A percentile compares a stretch with the other conserved stretches of the same genome.
Conservation (phyloP, 1,284 basidiomycete species). For the Vanrija sp. region DNA sequence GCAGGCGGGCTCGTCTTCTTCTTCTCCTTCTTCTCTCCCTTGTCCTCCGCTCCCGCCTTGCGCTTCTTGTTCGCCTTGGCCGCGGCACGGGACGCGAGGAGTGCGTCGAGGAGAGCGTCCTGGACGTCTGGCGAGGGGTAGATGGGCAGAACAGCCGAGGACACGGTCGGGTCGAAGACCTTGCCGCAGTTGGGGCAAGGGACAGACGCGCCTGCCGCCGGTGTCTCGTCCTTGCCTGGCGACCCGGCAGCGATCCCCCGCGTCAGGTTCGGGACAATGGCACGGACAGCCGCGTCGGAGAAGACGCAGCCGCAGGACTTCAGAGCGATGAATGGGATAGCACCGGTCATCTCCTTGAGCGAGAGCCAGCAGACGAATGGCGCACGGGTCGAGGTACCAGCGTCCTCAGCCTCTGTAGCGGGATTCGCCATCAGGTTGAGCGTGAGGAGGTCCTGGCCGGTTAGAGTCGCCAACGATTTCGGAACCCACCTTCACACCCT, state of each 20-base stretch:
- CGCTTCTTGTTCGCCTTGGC: conserved; percentile 40
- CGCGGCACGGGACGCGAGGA: conserved; percentile 34
- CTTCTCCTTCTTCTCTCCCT: conserved; percentile 1
- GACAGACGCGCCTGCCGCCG: conserved; percentile 14
- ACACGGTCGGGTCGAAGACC: conserved; percentile 33
- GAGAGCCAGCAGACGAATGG: conserved; percentile 84
- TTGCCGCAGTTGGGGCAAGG: conserved; percentile 47
- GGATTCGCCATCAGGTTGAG: conserved; percentile 74
- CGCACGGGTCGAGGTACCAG: conserved; percentile 53
- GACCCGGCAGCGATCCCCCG: conserved; percentile 12
- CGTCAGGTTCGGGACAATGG: conserved; percentile 37
- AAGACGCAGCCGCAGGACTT: conserved; percentile 75
- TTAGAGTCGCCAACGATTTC: not conserved
- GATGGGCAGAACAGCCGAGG: conserved; percentile 32
- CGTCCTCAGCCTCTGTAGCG: conserved; percentile 35
- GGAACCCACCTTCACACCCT: conserved; percentile 70
- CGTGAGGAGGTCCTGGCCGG: conserved; percentile 70
- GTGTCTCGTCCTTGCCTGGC: conserved; percentile 17
- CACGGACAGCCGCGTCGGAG: conserved; percentile 37
- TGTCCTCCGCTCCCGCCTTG: conserved; percentile 20
- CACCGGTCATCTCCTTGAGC: conserved; percentile 89
- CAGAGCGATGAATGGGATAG: conserved; percentile 78
- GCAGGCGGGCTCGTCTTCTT: not conserved
- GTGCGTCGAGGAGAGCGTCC: conserved; percentile 37
- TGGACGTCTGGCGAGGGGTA: conserved; percentile 41